phyloP scores from a whole-genome alignment of 2,329 filamentous ascomycete genomes.

The Pezizomycotina sp. region DNA sequence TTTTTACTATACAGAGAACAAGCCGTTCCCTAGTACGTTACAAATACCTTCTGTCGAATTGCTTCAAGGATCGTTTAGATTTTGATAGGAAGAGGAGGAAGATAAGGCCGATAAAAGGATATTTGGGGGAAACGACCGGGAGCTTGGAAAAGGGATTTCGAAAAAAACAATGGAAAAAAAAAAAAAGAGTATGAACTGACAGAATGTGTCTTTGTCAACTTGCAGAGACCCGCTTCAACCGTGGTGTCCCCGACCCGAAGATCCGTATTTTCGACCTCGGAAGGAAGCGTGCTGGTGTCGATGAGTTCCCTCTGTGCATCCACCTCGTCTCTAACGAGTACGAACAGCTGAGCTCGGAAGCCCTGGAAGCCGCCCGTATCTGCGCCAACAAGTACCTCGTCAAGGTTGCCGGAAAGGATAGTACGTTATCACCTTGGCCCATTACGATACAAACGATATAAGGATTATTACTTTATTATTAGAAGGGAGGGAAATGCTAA shows the following conservation, averaged over 20 bases:
- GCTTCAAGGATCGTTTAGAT: neutral
- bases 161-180: neutral
- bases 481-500: neutral
- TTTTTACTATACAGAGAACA: constrained; percentile 13
- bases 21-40: constrained; percentile 18
- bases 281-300: constrained; percentile 95
- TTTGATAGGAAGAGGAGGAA: neutral
- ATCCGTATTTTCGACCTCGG: constrained; percentile 98
- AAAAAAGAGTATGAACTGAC: constrained; percentile 25
- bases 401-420: constrained; percentile 54
- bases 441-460: no score
- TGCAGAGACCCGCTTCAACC: constrained; percentile 99
- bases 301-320: constrained; percentile 98
- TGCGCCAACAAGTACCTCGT: constrained; percentile 95
- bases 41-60: constrained; percentile 8
- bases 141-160: constrained; percentile 1
- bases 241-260: constrained; percentile 77
- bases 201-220: constrained; percentile 40
- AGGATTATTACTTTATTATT: no score
- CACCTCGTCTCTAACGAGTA: constrained; percentile 99
- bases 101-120: neutral
- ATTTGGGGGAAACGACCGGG: constrained; percentile 1
- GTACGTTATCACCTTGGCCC: constrained; percentile 9
- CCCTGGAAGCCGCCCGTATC: constrained; percentile 98
- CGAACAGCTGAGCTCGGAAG: constrained; percentile 98